phyloP scores from a whole-genome alignment of 345 rosid genomes.

The Carallia brachiata region DNA sequence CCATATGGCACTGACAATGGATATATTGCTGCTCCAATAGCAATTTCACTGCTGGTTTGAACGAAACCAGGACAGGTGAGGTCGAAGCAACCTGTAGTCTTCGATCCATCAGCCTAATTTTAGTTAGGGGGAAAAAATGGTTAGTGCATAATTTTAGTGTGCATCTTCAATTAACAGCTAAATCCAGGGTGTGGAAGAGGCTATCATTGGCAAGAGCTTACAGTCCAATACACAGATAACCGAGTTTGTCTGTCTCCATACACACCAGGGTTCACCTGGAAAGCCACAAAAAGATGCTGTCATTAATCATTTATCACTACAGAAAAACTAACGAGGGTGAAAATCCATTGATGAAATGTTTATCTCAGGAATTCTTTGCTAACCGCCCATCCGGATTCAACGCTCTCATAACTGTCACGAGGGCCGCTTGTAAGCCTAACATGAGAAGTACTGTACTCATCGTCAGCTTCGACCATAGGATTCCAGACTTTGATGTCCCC shows the following conservation, averaged over 20 bases:
- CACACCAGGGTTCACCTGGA: constrained; percentile 51
- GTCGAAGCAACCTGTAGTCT: constrained; percentile 58
- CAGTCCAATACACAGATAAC: constrained; percentile 55
- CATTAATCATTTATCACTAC: neutral
- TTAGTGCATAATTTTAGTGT: no score
- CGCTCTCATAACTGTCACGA: constrained; percentile 38
- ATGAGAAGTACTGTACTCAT: constrained; percentile 48
- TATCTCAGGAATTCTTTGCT: constrained; percentile 3
- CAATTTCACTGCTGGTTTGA: constrained; percentile 52
- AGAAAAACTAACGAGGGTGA: neutral
- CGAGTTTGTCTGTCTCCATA: constrained; percentile 55
- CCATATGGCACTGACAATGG: constrained; percentile 39
- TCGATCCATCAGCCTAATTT: constrained; percentile 42
- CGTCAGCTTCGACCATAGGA: constrained; percentile 44
- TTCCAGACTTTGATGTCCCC: constrained; percentile 53
- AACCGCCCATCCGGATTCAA: constrained; percentile 60
- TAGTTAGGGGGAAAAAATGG: neutral
- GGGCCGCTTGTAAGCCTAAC: constrained; percentile 45
- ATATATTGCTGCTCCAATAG: constrained; percentile 54
- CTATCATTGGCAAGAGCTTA: constrained; percentile 17
- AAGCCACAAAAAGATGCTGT: neutral
- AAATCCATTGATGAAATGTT: neutral
- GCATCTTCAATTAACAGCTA: neutral
- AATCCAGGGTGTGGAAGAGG: neutral
- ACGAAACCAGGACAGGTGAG: constrained; percentile 60